Base-by-base conservation (phyloP, 352 stramenopile species). In the Phytophthora constricta region DNA sequence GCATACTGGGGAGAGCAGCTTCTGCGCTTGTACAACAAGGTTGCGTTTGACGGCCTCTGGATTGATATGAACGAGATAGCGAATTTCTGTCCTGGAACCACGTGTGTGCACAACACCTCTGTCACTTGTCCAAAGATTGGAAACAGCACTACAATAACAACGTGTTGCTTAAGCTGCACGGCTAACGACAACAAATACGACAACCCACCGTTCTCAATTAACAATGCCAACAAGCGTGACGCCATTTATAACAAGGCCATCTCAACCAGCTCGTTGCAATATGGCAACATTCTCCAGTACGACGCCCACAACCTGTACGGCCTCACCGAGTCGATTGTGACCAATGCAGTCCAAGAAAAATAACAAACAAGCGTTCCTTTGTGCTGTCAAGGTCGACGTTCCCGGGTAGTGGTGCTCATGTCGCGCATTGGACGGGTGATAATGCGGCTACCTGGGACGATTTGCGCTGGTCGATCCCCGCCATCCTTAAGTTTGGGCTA, bases 11-110 rank as follows among this genome's bases (percentile, higher is more conserved):
- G 61, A 11, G 70, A 89, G 43, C 82, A 94, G 62, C 65, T 95
- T 25, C 31, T 58, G 17, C 71, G 72, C 0, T 86, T 90, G 68
- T 68, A 92, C 71, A 72, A 87, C 20, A 72, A 46, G 9, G 46
- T 84, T n/a, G 27, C 49, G 1, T 91, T 82, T 43, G 87, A 96
- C 46, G 86, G 89, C 22, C 62, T 95, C 9, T 95, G 89, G 89
- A 90, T 96, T 55, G 89, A 96, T 65, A 96, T 96, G 89, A 96
- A 96, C 67, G 89, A 96, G 48, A 62, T 92, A 5, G 82, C 84
- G 14, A 93, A 91, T 66, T 94, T 96, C 45, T 93, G 82, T 43
- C 71, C 72, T 1, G 84, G 83, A 4, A 75, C 60, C 1, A 62
- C 37, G 17, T 89, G 80, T 48, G 66, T 68, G 7, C 79, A 77